A percentile compares a stretch with the other conserved stretches of the same genome.
Evolutionary conservation across 176 grass and related monocot genomes (phyloP).

Genomic region (Phragmites australis): DNA sequence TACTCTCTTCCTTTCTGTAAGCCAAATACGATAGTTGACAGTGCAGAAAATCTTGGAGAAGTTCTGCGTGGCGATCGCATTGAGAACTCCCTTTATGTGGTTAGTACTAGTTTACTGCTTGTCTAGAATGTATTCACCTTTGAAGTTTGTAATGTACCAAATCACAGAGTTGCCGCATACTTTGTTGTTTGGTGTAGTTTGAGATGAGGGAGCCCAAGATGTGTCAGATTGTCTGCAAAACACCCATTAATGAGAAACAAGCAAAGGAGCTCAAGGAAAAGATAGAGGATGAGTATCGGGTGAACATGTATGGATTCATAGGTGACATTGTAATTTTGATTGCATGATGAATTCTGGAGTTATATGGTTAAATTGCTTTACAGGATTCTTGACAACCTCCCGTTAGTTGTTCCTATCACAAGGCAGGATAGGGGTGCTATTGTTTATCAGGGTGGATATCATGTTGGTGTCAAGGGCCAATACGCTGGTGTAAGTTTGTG

Average conservation of each 20-base stretch:
- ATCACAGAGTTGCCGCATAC: not conserved
- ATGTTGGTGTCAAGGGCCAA: conserved; percentile 46
- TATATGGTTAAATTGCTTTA: not conserved
- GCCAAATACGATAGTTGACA: conserved; percentile 33
- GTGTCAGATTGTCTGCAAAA: conserved; percentile 37
- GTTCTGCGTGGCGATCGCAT: conserved; percentile 46
- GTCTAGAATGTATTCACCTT: not conserved
- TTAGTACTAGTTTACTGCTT: conserved; percentile 26
- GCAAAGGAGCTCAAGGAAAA: conserved; percentile 47
- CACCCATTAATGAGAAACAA: conserved; percentile 17
- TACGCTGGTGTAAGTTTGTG: conserved; percentile 43
- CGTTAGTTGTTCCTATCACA: conserved; percentile 31
- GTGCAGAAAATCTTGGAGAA: conserved; percentile 48
- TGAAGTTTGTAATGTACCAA: not conserved
- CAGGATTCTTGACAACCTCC: conserved; percentile 48
- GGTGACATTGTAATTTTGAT: not conserved
- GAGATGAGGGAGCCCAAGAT: conserved; percentile 39
- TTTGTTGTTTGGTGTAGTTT: conserved; percentile 27
- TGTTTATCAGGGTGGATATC: conserved; percentile 46
- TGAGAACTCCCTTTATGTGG: conserved; percentile 48
- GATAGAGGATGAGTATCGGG: conserved; percentile 44
- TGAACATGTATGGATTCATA: conserved; percentile 32
- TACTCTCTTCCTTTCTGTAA: conserved; percentile 48
- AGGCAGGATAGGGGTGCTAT: conserved; percentile 14
- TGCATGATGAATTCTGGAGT: not conserved